Evolutionary conservation across 345 rosid species (phyloP).

Genomic region (Arabis hirsuta): DNA sequence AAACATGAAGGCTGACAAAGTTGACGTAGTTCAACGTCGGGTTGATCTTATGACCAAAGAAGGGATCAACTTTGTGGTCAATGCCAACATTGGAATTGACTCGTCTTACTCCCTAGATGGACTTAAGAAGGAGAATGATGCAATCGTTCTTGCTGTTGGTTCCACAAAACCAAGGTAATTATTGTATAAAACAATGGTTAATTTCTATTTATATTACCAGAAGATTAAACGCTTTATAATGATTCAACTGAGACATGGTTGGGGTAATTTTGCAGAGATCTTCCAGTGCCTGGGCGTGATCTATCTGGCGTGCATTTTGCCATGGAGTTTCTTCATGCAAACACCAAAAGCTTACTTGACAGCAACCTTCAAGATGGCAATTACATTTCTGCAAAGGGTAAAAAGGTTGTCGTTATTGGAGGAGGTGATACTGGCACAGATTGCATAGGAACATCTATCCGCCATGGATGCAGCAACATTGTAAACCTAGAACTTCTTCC

Average conservation of each 20-base stretch:
- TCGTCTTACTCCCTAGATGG: conserved; percentile 70
- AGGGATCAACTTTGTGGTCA: conserved; percentile 87
- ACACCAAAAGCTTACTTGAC: conserved; percentile 98
- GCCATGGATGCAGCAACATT: conserved; percentile 82
- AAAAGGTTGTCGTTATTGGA: conserved; percentile 95
- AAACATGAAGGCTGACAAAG: conserved; percentile 97
- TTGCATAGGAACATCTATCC: conserved; percentile 95
- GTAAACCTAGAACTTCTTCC: conserved; percentile 95
- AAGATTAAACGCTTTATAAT: background rate
- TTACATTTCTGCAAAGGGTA: conserved; percentile 88
- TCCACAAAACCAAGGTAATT: conserved; percentile 93
- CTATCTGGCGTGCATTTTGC: conserved; percentile 94
- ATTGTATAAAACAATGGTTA: background rate
- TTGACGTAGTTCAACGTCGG: conserved; percentile 89
- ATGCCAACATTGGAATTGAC: conserved; percentile 88
- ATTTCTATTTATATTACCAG: background rate
- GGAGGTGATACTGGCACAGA: conserved; percentile 99
- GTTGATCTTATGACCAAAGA: conserved; percentile 90
- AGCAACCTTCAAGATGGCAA: conserved; percentile 79
- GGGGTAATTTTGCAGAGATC: conserved; percentile 73
- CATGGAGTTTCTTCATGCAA: conserved; percentile 95
- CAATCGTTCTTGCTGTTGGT: conserved; percentile 88
- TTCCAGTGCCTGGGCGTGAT: conserved; percentile 90
- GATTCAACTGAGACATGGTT: conserved; percentile 16
- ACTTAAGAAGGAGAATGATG: conserved; percentile 81